Evolutionary conservation across 2,329 filamentous ascomycete genomes (phyloP).

Genomic region (Ramularia collo-cygni): DNA sequence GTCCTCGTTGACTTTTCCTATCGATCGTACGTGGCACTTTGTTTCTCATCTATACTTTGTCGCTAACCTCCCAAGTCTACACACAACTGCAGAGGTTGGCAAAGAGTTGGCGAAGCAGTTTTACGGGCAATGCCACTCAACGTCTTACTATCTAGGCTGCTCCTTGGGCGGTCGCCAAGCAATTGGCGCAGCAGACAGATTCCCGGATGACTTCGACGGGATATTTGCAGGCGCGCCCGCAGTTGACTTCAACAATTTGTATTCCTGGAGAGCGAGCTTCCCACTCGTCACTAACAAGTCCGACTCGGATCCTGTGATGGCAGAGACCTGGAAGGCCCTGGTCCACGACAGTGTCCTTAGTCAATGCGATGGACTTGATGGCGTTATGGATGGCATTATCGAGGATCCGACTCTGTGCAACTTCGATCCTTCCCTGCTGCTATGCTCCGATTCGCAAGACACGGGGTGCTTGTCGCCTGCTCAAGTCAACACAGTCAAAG

Average conservation of each 20-base stretch:
- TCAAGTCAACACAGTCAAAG: constrained; percentile 37
- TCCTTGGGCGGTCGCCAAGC: constrained; percentile 41
- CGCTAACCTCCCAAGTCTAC: no score
- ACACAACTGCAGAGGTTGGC: no score
- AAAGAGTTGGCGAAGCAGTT: no score
- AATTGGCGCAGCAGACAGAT: constrained; percentile 37
- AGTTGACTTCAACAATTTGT: constrained; percentile 36
- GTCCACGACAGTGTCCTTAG: constrained; percentile 39
- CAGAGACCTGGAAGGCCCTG: constrained; percentile 30
- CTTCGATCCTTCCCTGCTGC: not conserved
- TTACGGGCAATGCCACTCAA: no score
- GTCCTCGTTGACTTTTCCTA: no score
- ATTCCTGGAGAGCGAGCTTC: constrained; percentile 37
- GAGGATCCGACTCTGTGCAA: constrained; percentile 37
- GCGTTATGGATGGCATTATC: constrained; percentile 40
- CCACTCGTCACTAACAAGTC: constrained; percentile 33
- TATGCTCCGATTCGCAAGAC: constrained; percentile 36
- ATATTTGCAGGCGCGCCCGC: constrained; percentile 40
- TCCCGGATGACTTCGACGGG: constrained; percentile 42
- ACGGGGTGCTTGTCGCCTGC: constrained; percentile 36
- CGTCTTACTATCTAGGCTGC: constrained; percentile 39
- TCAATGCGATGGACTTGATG: constrained; percentile 45
- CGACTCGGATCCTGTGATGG: constrained; percentile 33
- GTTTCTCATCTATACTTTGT: no score
- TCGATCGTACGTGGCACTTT: no score